Base-by-base conservation (phyloP, 805 yeast genomes). In the Kazachstania bromeliacearum region DNA sequence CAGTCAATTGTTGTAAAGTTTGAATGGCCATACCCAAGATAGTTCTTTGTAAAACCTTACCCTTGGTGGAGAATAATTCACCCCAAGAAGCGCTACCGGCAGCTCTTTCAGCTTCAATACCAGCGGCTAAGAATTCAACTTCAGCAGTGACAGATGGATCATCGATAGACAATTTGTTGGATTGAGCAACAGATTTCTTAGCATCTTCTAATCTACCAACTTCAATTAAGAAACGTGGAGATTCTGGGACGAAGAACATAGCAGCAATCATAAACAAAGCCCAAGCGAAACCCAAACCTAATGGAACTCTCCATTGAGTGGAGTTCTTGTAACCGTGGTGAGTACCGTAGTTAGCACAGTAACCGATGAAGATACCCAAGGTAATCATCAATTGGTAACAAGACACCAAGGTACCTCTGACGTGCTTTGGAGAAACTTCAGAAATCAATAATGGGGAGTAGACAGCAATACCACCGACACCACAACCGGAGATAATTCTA, bases 401-500 rank as follows among this genome's bases (percentile, higher is more conserved):
- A 28, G 79, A 73, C 35, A 79, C 85, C 40, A 79, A 66, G 27
- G 82, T 67, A 58, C 85, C 85, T 72, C 87, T 73, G 30, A 79
- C 60, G 37, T 70, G 72, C 47, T 76, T 77, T 51, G 88, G 88
- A 39, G 85, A 62, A 40, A 78, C 67, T 57, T 79, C 88, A 28
- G 80, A 69, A 49, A 79, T 77, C 57, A 78, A 74, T 55, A 84
- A 62, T 34, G 94, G 88, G 23, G 80, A 82, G 39, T 79, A 67
- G 30, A 87, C 85, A 26, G 88, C 75, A 27, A 82, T 68, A 42
- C 76, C 74, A 47, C 95, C 95, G 41, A 84, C 85, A 40, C 84
- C 83, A 8, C 80, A 47, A 40, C 95, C 94, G 20, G 84, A 73
- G 68, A 68, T 51, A 33, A 54, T 72, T 63, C 87, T 68, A 35